These are phyloP conservation scores for Carpinus fangiana DNA, from an alignment of 306 rosid species.

Conservation along the genomic window DNA sequence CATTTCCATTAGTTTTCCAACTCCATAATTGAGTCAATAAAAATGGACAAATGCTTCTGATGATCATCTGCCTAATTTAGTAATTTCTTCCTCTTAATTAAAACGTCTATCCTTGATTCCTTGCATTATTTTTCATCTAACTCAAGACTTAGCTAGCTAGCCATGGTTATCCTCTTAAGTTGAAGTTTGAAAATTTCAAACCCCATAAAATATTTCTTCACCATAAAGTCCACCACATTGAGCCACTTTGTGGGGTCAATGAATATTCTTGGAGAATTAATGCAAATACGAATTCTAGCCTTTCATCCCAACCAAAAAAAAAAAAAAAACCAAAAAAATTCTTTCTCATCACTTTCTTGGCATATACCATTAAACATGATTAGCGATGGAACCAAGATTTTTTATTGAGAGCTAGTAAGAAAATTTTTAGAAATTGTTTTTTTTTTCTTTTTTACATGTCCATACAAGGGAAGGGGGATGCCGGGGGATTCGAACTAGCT, in stretches of 20 bases:
- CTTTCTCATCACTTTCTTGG: constrained; percentile 23
- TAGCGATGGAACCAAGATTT: no score
- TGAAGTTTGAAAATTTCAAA: neutral
- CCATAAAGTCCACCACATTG: constrained; percentile 64
- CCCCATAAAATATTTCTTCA: constrained; percentile 31
- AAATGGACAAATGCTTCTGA: neutral
- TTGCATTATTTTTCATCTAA: neutral
- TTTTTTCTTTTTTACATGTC: no score
- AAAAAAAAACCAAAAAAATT: constrained; percentile 9
- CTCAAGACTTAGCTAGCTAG: neutral
- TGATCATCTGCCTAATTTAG: neutral
- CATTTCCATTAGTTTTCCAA: constrained; percentile 18
- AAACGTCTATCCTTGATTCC: neutral
- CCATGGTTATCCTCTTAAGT: neutral
- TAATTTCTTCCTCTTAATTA: neutral
- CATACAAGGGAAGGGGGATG: no score
- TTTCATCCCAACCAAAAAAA: neutral
- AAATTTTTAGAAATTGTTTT: no score
- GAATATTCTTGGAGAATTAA: constrained; percentile 36
- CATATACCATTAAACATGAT: no score
- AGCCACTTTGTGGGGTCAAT: constrained; percentile 75
- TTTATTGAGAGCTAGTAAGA: no score
- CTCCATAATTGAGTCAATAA: constrained; percentile 34
- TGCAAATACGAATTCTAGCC: constrained; percentile 7
- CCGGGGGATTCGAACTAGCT: no score